These are phyloP conservation scores for Lasiosphaeria ovina DNA, from an alignment of 495 filamentous ascomycete species.

Conservation along the genomic window DNA sequence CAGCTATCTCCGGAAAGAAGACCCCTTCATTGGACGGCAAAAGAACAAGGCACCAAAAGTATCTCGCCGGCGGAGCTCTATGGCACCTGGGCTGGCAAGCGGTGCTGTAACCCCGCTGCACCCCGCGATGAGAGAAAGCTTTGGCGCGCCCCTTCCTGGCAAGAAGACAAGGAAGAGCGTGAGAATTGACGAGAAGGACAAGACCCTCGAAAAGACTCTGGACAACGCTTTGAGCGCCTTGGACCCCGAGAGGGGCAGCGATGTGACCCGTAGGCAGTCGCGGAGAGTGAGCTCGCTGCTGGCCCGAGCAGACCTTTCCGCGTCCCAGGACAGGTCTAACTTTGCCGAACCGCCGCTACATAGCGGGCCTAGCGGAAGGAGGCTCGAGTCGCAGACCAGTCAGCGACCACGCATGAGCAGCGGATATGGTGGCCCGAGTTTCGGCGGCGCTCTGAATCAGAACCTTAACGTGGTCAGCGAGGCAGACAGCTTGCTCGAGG, in stretches of 20 bases:
- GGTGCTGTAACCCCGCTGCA: conserved; percentile 78
- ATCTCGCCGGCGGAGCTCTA: conserved; percentile 78
- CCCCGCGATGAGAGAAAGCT: conserved; percentile 47
- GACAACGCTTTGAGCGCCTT: conserved; percentile 60
- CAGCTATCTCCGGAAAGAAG: conserved; percentile 60
- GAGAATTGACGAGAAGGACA: conserved; percentile 25
- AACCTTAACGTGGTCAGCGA: conserved; percentile 55
- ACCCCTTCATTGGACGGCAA: conserved; percentile 49
- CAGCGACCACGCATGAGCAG: conserved; percentile 62
- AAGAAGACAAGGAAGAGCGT: conserved; percentile 45
- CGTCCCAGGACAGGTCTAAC: conserved; percentile 66
- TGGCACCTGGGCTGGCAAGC: conserved; percentile 69
- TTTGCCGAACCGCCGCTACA: conserved; percentile 67
- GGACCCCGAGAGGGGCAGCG: conserved; percentile 68
- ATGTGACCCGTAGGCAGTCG: conserved; percentile 69
- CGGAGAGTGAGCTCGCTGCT: conserved; percentile 89
- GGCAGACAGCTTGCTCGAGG: conserved; percentile 69
- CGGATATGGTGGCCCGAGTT: conserved; percentile 39
- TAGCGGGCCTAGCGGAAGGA: conserved; percentile 46
- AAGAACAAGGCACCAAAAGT: conserved; percentile 50
- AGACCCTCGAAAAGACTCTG: conserved; percentile 56
- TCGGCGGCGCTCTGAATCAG: conserved; percentile 39
- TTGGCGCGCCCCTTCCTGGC: conserved; percentile 45
- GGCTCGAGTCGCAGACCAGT: conserved; percentile 72
- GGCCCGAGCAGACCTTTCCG: conserved; percentile 84